These are phyloP conservation scores for Xerocomus spinulosus DNA, from an alignment of 768 basidiomycete genomes.

Conservation along the genomic window DNA sequence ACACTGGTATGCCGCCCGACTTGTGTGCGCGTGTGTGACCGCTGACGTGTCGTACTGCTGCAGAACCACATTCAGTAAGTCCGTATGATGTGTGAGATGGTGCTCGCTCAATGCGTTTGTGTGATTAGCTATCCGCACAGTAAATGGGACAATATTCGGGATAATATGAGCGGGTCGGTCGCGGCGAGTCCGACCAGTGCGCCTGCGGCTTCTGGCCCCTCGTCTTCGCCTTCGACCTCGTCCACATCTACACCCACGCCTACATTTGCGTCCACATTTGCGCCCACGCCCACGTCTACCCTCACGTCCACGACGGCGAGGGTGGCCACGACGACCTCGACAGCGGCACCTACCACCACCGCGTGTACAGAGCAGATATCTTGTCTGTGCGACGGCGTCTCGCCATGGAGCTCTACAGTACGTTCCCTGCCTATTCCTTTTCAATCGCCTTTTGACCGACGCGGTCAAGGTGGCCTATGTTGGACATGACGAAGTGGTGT, in stretches of 20 bases:
- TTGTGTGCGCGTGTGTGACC: background rate
- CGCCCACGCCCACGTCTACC: background rate
- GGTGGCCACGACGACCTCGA: background rate
- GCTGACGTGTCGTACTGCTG: background rate
- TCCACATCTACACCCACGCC: too few relatives aligned
- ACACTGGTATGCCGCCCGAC: constrained; percentile 34
- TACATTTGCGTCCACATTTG: too few relatives aligned
- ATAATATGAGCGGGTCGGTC: constrained; percentile 56
- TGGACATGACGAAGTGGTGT: constrained; percentile 39
- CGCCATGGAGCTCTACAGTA: constrained; percentile 38
- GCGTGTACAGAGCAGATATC: constrained; percentile 11
- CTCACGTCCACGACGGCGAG: background rate
- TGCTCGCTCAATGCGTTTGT: background rate
- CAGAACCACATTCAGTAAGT: constrained; percentile 58
- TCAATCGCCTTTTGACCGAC: background rate
- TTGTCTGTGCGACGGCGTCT: constrained; percentile 39
- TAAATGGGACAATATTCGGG: constrained; percentile 67
- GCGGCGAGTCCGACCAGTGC: constrained; percentile 9
- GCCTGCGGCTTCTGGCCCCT: too few relatives aligned
- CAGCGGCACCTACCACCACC: constrained; percentile 13
- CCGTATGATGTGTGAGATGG: background rate
- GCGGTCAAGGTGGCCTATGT: constrained; percentile 25
- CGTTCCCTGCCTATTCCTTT: constrained; percentile 27
- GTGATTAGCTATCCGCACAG: constrained; percentile 61
- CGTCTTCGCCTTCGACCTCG: too few relatives aligned